Evolutionary conservation across 148 eudicot genomes (phyloP).

Genomic region (Amaranthus palmeri): DNA sequence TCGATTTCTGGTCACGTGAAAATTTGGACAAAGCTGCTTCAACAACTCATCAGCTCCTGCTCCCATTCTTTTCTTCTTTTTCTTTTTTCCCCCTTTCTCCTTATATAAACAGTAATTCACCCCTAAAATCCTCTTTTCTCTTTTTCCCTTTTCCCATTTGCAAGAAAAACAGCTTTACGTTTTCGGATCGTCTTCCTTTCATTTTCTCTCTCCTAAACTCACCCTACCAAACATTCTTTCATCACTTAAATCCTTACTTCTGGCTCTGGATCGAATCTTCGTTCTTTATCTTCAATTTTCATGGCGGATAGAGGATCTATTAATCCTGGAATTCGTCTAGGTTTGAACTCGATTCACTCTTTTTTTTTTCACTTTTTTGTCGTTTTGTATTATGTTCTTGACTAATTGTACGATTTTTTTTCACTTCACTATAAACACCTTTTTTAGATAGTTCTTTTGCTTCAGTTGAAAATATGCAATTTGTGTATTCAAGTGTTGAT

Average conservation of each 20-base stretch:
- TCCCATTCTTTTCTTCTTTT: not conserved
- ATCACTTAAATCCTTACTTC: not conserved
- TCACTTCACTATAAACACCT: not conserved
- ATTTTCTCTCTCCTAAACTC: not conserved
- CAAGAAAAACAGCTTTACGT: constrained; percentile 1
- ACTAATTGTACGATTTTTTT: not conserved
- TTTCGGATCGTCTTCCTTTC: constrained; percentile 16
- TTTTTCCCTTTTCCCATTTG: not conserved
- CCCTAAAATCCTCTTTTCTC: not conserved
- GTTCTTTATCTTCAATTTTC: constrained; percentile 1
- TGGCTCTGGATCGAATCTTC: constrained; percentile 5
- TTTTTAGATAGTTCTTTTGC: not conserved
- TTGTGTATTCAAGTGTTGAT: not conserved
- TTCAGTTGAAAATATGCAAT: not conserved
- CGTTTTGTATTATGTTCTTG: not conserved
- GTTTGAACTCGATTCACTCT: constrained; percentile 20
- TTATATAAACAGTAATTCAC: not conserved
- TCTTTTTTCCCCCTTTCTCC: not conserved
- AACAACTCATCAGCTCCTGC: constrained; percentile 16
- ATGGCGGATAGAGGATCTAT: constrained; percentile 42
- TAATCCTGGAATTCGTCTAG: constrained; percentile 37
- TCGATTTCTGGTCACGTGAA: constrained; percentile 20
- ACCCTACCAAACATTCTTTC: constrained; percentile 19
- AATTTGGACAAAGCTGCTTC: constrained; percentile 12
- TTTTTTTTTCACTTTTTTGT: not conserved